Percentiles rank a stretch among this genome's conserved stretches.
phyloP scores from a whole-genome alignment of 2,329 filamentous ascomycete species.

The Aspergillus quadricinctus region DNA sequence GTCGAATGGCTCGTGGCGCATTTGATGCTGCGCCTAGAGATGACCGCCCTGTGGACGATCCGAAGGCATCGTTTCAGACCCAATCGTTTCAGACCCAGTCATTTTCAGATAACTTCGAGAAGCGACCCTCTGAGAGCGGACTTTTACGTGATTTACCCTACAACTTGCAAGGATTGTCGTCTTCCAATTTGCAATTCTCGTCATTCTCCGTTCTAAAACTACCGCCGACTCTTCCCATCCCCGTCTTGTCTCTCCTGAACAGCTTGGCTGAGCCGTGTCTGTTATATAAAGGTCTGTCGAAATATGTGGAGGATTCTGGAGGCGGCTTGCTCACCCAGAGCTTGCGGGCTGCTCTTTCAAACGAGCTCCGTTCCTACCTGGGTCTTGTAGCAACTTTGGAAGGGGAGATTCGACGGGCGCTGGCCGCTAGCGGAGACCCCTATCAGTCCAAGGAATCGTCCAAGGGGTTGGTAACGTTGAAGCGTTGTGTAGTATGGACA shows the following conservation, averaged over 20 bases:
- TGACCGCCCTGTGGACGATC: slow-evolving; percentile 14
- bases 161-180: slow-evolving; percentile 87
- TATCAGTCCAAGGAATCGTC: slow-evolving; percentile 67
- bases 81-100: slow-evolving; percentile 5
- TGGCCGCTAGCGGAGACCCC: slow-evolving; percentile 59
- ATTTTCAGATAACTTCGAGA: slow-evolving; percentile 32
- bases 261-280: slow-evolving; percentile 88
- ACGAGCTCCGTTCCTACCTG: slow-evolving; percentile 83
- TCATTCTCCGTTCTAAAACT: slow-evolving; percentile 67
- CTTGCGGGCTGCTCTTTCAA: slow-evolving; percentile 76
- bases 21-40: slow-evolving; percentile 18
- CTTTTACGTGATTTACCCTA: slow-evolving; percentile 81
- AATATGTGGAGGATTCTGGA: slow-evolving; percentile 76
- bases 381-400: slow-evolving; percentile 88
- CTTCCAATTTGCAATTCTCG: slow-evolving; percentile 73
- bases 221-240: slow-evolving; percentile 73
- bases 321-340: slow-evolving; percentile 89
- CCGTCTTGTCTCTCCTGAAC: slow-evolving; percentile 81
- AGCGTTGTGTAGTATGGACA: slow-evolving; percentile 95
- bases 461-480: slow-evolving; percentile 86
- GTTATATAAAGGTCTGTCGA: slow-evolving; percentile 75
- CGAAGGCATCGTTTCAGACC: slow-evolving; percentile 7
- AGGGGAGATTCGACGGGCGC: slow-evolving; percentile 79
- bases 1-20: slow-evolving; percentile 10
- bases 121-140: slow-evolving; percentile 60